phyloP scores from a whole-genome alignment of 2,329 filamentous ascomycete genomes.

The Pezicula carpinea region DNA sequence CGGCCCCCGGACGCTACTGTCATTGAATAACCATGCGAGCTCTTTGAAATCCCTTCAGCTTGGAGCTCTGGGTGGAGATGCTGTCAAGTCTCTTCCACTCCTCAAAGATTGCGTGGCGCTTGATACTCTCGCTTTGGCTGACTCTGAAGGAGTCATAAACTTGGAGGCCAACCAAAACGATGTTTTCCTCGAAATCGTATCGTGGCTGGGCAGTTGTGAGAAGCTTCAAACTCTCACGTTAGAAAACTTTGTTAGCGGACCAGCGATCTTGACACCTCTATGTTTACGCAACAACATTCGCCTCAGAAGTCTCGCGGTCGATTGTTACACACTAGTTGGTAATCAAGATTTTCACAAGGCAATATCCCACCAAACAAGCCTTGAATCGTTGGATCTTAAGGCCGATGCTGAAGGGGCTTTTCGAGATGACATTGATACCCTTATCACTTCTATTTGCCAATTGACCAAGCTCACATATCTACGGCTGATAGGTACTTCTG shows the following conservation, averaged over 20 bases:
- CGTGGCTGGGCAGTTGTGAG: slow-evolving; percentile 51
- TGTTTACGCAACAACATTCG: slow-evolving; percentile 40
- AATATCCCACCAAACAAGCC: slow-evolving; percentile 42
- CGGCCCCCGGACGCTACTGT: slow-evolving; percentile 47
- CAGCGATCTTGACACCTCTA: slow-evolving; percentile 47
- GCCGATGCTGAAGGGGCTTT: slow-evolving; percentile 42
- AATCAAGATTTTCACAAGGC: slow-evolving; percentile 47
- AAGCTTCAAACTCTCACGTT: slow-evolving; percentile 46
- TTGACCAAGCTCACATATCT: slow-evolving; percentile 48
- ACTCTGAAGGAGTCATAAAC: slow-evolving; percentile 36
- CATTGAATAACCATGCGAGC: slow-evolving; percentile 45
- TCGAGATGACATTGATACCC: slow-evolving; percentile 41
- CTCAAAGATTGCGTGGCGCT: slow-evolving; percentile 45
- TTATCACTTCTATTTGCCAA: slow-evolving; percentile 46
- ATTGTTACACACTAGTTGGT: slow-evolving; percentile 42
- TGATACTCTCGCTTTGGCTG: slow-evolving; percentile 42
- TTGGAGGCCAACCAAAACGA: slow-evolving; percentile 48
- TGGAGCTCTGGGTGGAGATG: slow-evolving; percentile 40
- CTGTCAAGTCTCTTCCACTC: slow-evolving; percentile 42
- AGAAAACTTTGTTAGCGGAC: slow-evolving; percentile 44
- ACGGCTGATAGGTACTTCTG: slow-evolving; percentile 45
- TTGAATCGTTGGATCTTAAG: slow-evolving; percentile 41
- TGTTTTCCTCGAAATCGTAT: slow-evolving; percentile 43
- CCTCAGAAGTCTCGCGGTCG: slow-evolving; percentile 44
- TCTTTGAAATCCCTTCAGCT: slow-evolving; percentile 52